Conservation (phyloP, 257 asterid species). For the Capsicum baccatum region DNA sequence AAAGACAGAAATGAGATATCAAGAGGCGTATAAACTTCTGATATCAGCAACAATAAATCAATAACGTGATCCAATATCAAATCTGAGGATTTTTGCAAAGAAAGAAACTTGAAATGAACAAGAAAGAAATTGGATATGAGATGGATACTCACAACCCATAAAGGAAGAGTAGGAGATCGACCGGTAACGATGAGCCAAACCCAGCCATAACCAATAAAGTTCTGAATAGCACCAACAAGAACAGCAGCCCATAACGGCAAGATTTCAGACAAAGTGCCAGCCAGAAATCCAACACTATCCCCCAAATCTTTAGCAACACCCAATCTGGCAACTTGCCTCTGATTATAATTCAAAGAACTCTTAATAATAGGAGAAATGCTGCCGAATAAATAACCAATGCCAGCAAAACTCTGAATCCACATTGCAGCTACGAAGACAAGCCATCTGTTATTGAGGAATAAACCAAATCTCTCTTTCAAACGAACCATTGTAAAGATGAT, state of each 20-base stretch:
- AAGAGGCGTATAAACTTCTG: neutral
- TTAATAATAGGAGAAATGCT: constrained; percentile 54
- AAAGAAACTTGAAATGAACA: neutral
- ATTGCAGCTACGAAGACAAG: constrained; percentile 61
- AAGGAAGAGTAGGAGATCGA: constrained; percentile 47
- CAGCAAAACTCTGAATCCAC: constrained; percentile 66
- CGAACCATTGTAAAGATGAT: constrained; percentile 24
- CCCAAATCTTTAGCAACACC: constrained; percentile 65
- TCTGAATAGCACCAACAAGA: constrained; percentile 53
- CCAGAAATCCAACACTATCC: constrained; percentile 59
- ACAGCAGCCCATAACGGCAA: constrained; percentile 62
- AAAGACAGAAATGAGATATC: neutral
- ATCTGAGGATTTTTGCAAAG: neutral
- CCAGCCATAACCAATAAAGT: constrained; percentile 60
- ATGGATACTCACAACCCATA: constrained; percentile 53
- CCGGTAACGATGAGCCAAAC: constrained; percentile 62
- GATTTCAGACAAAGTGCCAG: constrained; percentile 54
- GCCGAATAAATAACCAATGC: constrained; percentile 60
- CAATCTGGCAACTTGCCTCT: constrained; percentile 47
- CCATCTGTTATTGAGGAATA: constrained; percentile 56
- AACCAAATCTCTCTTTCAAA: constrained; percentile 36
- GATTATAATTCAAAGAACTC: constrained; percentile 49
- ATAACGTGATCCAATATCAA: neutral
- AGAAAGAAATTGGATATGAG: neutral
- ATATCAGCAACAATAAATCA: neutral